These are phyloP conservation scores for Haberlea rhodopensis DNA, from an alignment of 257 asterid species.

Conservation along the genomic window DNA sequence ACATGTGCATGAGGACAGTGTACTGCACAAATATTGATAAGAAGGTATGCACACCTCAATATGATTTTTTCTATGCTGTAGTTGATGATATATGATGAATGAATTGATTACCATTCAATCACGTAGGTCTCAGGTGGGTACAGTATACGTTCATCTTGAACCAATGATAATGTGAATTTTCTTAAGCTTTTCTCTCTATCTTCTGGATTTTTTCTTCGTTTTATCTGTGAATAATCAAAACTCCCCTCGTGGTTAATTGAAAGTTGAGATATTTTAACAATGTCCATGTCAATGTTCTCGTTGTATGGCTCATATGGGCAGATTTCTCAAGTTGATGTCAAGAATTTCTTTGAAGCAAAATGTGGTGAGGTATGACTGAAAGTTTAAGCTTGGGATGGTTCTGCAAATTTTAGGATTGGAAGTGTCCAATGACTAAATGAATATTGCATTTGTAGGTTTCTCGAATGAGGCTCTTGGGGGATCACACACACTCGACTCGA, in stretches of 20 bases:
- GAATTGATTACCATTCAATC: too few relatives aligned
- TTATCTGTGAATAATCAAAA: too few relatives aligned
- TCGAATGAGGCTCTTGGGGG: conserved; percentile 92
- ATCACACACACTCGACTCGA: conserved; percentile 84
- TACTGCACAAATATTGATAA: conserved; percentile 93
- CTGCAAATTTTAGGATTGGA: conserved; percentile 12
- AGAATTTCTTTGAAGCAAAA: conserved; percentile 75
- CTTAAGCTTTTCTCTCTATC: too few relatives aligned
- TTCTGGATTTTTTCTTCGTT: too few relatives aligned
- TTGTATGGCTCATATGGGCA: conserved; percentile 24
- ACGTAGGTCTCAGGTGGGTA: too few relatives aligned
- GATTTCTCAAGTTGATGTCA: conserved; percentile 84
- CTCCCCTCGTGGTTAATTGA: not conserved
- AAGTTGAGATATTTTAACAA: not conserved
- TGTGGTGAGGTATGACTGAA: conserved; percentile 72
- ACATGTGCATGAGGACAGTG: conserved; percentile 96
- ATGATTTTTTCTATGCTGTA: too few relatives aligned
- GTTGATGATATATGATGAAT: too few relatives aligned
- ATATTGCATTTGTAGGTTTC: conserved; percentile 59
- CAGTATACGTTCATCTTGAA: too few relatives aligned
- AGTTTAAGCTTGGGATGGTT: conserved; percentile 1
- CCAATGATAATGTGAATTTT: too few relatives aligned
- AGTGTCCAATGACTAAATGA: conserved; percentile 2
- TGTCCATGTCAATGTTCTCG: conserved; percentile 4
- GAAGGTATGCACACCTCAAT: conserved; percentile 43